Conservation (phyloP, 352 stramenopile genomes). For the Globisporangium ultimum region DNA sequence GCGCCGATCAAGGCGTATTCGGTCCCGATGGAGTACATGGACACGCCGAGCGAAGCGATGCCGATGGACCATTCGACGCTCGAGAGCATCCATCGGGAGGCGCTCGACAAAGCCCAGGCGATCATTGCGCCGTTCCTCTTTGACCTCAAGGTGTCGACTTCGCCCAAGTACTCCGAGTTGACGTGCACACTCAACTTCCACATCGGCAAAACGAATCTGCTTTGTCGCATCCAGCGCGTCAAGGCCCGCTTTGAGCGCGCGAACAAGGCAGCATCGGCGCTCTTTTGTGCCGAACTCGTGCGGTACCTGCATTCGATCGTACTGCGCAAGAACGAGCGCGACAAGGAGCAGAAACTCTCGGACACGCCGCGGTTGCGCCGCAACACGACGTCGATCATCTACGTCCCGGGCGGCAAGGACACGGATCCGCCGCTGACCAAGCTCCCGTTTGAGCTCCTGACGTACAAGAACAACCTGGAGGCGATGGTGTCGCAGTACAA, state of each 20-base stretch:
- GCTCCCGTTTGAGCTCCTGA: conserved; percentile 64
- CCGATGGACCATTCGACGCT: conserved; percentile 40
- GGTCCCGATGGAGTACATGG: conserved; percentile 48
- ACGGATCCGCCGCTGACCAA: conserved; percentile 28
- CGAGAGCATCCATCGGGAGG: conserved; percentile 45
- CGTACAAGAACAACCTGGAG: conserved; percentile 78
- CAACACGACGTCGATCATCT: conserved; percentile 51
- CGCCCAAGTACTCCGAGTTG: conserved; percentile 37
- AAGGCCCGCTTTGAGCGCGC: conserved; percentile 51
- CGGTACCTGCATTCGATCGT: conserved; percentile 71
- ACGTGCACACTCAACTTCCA: conserved; percentile 41
- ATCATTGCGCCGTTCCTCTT: conserved; percentile 54
- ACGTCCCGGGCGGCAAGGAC: conserved; percentile 25
- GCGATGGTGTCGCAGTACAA: conserved; percentile 79
- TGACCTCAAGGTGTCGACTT: conserved; percentile 32
- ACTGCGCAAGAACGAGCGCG: conserved; percentile 58
- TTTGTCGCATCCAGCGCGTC: conserved; percentile 36
- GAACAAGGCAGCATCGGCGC: conserved; percentile 54
- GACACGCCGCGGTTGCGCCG: conserved; percentile 34
- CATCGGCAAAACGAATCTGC: conserved; percentile 62
- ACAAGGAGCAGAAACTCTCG: conserved; percentile 43
- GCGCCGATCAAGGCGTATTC: conserved; percentile 49
- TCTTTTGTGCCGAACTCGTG: conserved; percentile 67
- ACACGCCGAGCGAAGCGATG: conserved; percentile 53
- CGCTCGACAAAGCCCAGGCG: conserved; percentile 41